Percentiles rank a stretch among this genome's conserved stretches.
Conservation (phyloP, 1,284 basidiomycete genomes). For the Heterobasidion irregulare region DNA sequence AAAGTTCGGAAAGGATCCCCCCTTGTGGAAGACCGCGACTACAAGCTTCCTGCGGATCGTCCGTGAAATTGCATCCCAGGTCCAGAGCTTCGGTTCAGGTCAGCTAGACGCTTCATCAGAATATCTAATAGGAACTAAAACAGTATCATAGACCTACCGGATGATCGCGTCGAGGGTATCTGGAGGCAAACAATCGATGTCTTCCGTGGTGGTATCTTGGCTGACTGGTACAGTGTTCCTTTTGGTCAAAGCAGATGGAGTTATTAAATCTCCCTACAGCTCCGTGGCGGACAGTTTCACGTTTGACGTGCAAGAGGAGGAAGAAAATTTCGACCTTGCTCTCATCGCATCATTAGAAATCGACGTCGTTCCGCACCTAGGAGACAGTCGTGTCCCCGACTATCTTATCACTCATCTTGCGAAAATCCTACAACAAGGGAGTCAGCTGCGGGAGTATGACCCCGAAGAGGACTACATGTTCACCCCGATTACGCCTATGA, state of each 20-base stretch:
- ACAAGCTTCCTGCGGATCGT: conserved; percentile 62
- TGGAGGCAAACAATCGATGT: conserved; percentile 86
- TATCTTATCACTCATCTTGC: conserved; percentile 63
- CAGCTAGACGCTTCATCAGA: background rate
- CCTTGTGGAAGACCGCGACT: conserved; percentile 88
- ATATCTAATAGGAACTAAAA: background rate
- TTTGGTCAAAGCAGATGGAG: background rate
- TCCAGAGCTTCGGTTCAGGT: conserved; percentile 38
- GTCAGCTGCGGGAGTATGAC: conserved; percentile 50
- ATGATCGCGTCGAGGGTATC: conserved; percentile 63
- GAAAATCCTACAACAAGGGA: conserved; percentile 70
- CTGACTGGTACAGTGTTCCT: conserved; percentile 62
- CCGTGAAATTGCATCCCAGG: conserved; percentile 48
- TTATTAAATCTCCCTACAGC: conserved; percentile 22
- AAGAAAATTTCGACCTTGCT: conserved; percentile 84
- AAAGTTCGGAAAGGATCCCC: conserved; percentile 77
- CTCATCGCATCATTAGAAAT: conserved; percentile 75
- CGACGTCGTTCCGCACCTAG: conserved; percentile 73
- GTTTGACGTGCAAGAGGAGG: conserved; percentile 60
- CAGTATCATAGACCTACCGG: conserved; percentile 38
- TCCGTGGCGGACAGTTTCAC: conserved; percentile 45
- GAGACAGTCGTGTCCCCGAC: conserved; percentile 64
- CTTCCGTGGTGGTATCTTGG: conserved; percentile 74
- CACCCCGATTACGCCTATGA: conserved; percentile 11
- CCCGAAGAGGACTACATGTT: conserved; percentile 14